phyloP scores from a whole-genome alignment of 2,329 filamentous ascomycete genomes.

The Kalaharituber pfeilii region DNA sequence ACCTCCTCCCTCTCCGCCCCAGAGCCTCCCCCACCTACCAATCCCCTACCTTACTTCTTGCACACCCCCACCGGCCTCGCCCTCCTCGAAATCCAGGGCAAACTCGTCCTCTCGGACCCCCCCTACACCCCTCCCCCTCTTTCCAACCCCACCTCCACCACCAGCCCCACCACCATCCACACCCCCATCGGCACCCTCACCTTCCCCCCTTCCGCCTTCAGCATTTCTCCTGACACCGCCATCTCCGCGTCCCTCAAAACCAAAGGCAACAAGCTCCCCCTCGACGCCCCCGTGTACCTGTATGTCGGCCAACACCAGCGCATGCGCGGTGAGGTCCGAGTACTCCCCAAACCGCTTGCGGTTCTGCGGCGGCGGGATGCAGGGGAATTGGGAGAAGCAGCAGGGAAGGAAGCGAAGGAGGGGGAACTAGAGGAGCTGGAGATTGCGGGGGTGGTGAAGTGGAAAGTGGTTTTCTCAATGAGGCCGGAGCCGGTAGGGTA shows the following conservation, averaged over 20 bases:
- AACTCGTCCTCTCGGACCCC: slow-evolving; percentile 52
- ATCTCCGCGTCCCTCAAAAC: too few species aligned
- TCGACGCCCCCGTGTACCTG: slow-evolving; percentile 44
- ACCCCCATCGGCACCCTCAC: slow-evolving; percentile 53
- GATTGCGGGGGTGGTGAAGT: slow-evolving; percentile 70
- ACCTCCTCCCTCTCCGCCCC: too few species aligned
- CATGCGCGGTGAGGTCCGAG: slow-evolving; percentile 78
- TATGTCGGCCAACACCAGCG: slow-evolving; percentile 81
- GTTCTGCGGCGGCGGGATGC: slow-evolving; percentile 45
- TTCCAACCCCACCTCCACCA: slow-evolving; percentile 24
- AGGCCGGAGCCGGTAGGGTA: slow-evolving; percentile 69
- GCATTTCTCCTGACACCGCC: background rate
- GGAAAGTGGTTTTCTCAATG: slow-evolving; percentile 68
- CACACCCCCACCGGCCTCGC: slow-evolving; percentile 81
- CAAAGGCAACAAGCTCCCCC: too few species aligned
- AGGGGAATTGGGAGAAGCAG: slow-evolving; percentile 2
- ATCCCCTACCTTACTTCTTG: slow-evolving; percentile 61
- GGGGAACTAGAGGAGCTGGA: slow-evolving; percentile 41
- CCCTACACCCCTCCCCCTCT: slow-evolving; percentile 23
- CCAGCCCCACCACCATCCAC: slow-evolving; percentile 23
- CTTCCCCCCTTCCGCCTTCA: slow-evolving; percentile 43
- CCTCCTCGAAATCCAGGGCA: slow-evolving; percentile 81
- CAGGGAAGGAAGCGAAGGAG: slow-evolving; percentile 3
- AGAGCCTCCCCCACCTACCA: slow-evolving; percentile 25
- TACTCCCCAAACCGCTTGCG: slow-evolving; percentile 58